Conservation (phyloP, 2,329 filamentous ascomycete species). For the Leptographium flavum region DNA sequence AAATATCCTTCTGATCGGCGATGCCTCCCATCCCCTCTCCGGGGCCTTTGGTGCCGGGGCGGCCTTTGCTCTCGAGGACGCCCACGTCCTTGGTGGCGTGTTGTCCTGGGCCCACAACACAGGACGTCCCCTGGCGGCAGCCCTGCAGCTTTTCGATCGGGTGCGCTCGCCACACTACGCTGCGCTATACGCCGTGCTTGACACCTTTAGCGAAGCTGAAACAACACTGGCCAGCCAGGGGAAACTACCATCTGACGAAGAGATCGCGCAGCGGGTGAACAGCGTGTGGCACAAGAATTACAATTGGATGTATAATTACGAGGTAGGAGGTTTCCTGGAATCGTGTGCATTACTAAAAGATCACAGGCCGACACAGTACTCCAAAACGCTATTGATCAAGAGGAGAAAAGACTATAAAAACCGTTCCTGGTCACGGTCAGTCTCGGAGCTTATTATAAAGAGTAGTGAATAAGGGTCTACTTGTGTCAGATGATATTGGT, state of each 20-base stretch:
- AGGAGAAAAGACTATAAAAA: no score
- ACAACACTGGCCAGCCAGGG: background rate
- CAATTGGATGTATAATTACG: conserved; percentile 6
- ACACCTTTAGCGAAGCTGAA: conserved; percentile 12
- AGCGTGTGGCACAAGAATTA: background rate
- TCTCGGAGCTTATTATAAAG: no score
- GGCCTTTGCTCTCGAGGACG: conserved; percentile 5
- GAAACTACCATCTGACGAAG: background rate
- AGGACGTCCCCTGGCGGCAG: background rate
- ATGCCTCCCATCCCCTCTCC: conserved; percentile 33
- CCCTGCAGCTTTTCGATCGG: conserved; percentile 1
- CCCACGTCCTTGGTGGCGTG: background rate
- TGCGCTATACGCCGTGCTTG: conserved; percentile 1
- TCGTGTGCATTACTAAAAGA: no score
- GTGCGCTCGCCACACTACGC: conserved; percentile 5
- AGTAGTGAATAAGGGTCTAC: no score
- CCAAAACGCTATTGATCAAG: no score
- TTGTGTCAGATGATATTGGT: no score
- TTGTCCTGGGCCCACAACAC: conserved; percentile 1
- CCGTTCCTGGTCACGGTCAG: no score
- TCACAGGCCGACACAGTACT: no score
- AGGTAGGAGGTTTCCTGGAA: no score
- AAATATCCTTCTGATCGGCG: conserved; percentile 35
- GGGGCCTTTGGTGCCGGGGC: conserved; percentile 5
- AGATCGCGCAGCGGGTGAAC: conserved; percentile 1